Percentiles rank a stretch among this genome's conserved stretches.
Evolutionary conservation across 495 filamentous ascomycete species (phyloP).

Genomic region (Acidomyces sp.): DNA sequence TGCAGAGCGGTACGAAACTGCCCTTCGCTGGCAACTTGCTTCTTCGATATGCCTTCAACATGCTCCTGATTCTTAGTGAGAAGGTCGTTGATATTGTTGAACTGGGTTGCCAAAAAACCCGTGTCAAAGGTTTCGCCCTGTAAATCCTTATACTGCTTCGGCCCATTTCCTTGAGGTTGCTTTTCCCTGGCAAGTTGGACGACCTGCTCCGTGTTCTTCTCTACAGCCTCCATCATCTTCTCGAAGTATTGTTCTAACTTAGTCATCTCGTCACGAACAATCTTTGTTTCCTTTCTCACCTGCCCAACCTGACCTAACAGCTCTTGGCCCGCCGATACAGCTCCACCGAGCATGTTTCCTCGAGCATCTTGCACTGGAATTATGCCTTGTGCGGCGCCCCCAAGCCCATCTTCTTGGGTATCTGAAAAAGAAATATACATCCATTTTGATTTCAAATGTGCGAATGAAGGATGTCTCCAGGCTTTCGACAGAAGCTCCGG

Average conservation of each 20-base stretch:
- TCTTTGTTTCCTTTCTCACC: constrained; percentile 6
- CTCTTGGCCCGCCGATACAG: constrained; percentile 8
- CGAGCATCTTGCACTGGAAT: constrained; percentile 14
- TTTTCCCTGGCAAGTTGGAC: constrained; percentile 6
- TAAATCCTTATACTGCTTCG: not conserved
- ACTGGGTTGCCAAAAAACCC: constrained; percentile 2
- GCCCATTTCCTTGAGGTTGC: not conserved
- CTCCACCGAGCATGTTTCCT: constrained; percentile 12
- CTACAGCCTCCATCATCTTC: constrained; percentile 16
- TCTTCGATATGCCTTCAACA: constrained; percentile 9
- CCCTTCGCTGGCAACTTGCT: constrained; percentile 10
- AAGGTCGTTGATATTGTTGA: constrained; percentile 11
- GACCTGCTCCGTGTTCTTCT: constrained; percentile 14
- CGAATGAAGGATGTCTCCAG: constrained; percentile 13
- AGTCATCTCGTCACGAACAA: constrained; percentile 5
- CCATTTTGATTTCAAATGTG: constrained; percentile 17
- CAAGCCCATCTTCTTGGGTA: constrained; percentile 4
- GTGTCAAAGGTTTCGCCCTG: constrained; percentile 3
- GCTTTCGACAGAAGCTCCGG: constrained; percentile 9
- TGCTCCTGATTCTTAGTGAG: constrained; percentile 9
- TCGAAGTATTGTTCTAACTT: constrained; percentile 17
- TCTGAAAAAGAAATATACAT: constrained; percentile 18
- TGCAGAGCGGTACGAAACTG: constrained; percentile 5
- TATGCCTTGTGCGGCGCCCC: constrained; percentile 13
- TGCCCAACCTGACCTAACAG: not conserved